Evolutionary conservation across 2,329 filamentous ascomycete genomes (phyloP).

Genomic region (Aspergillus sergii): DNA sequence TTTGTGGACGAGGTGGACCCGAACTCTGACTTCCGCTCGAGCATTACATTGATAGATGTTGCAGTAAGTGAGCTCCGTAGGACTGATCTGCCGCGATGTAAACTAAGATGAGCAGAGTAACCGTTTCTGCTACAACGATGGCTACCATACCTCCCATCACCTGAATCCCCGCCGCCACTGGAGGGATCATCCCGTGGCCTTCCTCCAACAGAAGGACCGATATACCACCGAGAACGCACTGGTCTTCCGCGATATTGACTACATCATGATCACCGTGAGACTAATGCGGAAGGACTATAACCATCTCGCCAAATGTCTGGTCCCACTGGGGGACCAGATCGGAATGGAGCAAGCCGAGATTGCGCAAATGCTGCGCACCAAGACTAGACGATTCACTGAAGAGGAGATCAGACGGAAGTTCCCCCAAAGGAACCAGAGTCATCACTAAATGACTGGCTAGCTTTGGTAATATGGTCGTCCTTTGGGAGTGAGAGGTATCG

Average conservation of each 20-base stretch:
- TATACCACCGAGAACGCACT: slow-evolving; percentile 70
- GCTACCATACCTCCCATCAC: slow-evolving; percentile 70
- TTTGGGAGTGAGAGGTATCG: not conserved
- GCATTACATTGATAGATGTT: slow-evolving; percentile 78
- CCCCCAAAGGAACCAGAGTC: not conserved
- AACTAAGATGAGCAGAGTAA: slow-evolving; percentile 62
- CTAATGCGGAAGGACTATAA: slow-evolving; percentile 72
- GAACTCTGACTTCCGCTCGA: slow-evolving; percentile 75
- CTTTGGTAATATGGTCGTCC: not conserved
- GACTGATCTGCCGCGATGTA: not conserved
- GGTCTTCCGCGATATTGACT: slow-evolving; percentile 81
- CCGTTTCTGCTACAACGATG: slow-evolving; percentile 80
- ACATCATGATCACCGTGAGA: slow-evolving; percentile 71
- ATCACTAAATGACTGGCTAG: not conserved
- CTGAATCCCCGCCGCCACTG: slow-evolving; percentile 62
- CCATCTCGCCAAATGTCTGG: slow-evolving; percentile 68
- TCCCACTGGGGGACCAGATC: slow-evolving; percentile 75
- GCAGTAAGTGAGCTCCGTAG: slow-evolving; percentile 57
- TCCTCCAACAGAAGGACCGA: slow-evolving; percentile 68
- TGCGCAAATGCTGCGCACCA: slow-evolving; percentile 63
- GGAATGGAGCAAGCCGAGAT: slow-evolving; percentile 65
- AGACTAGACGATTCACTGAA: slow-evolving; percentile 62
- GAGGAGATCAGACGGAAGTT: not conserved
- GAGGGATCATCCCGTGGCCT: slow-evolving; percentile 76
- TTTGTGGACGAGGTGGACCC: slow-evolving; percentile 76